Evolutionary conservation across 495 filamentous ascomycete genomes (phyloP), one percentile per base, ranked within the genome.

Genomic region (Penicillium subrubescens): DNA sequence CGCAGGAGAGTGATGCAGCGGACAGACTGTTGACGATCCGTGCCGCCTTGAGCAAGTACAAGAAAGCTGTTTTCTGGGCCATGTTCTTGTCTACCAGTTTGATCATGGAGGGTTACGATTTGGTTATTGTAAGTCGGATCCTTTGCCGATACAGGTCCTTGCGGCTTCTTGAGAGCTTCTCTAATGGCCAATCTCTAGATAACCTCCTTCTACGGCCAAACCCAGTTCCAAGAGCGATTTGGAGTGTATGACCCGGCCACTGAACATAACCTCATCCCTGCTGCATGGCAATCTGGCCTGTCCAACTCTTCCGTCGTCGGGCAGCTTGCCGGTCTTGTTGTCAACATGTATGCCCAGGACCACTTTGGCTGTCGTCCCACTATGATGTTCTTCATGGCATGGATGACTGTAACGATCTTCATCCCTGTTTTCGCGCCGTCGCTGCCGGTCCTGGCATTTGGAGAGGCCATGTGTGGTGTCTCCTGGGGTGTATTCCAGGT

Each of bases 261-360:
- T 37, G 71, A 68, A 29, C 23, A 56, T 0, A 80, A 79, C 48
- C 61, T 71, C 19, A 71, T 84, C 46, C 60, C 78, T 27, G 78
- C 81, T 11, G 52, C 60, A 19, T 91, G 89, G 89, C 88, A 90
- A 67, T 78, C 88, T 3, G 88, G 87, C 19, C 75, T 91, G 21
- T 86, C 82, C 44, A 90, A 90, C 67, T 87, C 75, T 25, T 72
- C 71, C 15, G 62, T 68, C 14, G 74, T 81, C 63, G 88, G 89
- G n/a, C 87, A 89, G 69, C 81, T 89, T 29, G 60, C 57, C 12
- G 88, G 88, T 52, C 77, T 90, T 10, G 61, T 88, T 46, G 78
- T 88, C 71, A 90, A 89, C 66, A 87, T 86, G 44, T 86, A 72
- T 64, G 78, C 87, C 25, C 86, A 86, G 14, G 89, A 91, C 56